Percentiles rank a stretch among this genome's conserved stretches.
Evolutionary conservation across 371 early-diverging fungal genomes (phyloP).

Genomic region (Mortierella sp.): DNA sequence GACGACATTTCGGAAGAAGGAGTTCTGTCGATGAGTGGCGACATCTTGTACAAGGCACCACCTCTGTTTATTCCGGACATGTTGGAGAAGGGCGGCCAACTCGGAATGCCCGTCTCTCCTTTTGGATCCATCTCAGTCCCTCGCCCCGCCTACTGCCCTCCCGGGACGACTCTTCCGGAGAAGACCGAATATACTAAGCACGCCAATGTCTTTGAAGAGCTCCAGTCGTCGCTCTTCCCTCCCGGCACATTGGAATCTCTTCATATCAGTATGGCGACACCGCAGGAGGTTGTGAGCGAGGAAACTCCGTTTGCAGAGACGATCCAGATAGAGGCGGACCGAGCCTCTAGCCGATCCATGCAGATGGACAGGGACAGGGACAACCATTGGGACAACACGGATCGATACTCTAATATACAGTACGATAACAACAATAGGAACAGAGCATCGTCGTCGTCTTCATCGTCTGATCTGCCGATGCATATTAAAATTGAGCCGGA

Average conservation of each 20-base stretch:
- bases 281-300: slow-evolving; percentile 49
- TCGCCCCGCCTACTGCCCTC: slow-evolving; percentile 36
- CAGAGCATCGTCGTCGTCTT: not conserved
- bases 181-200: slow-evolving; percentile 47
- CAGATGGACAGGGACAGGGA: slow-evolving; percentile 4
- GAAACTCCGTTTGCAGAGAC: slow-evolving; percentile 37
- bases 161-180: slow-evolving; percentile 38
- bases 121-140: slow-evolving; percentile 34
- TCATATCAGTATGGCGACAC: slow-evolving; percentile 45
- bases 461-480: not conserved
- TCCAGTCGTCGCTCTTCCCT: slow-evolving; percentile 49
- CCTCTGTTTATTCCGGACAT: slow-evolving; percentile 34
- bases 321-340: not conserved
- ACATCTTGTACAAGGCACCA: slow-evolving; percentile 46
- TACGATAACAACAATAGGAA: not conserved
- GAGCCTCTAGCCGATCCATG: not conserved
- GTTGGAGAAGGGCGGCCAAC: slow-evolving; percentile 32
- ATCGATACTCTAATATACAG: not conserved
- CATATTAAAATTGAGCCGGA: not conserved
- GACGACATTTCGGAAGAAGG: slow-evolving; percentile 11
- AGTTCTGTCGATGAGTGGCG: slow-evolving; percentile 30
- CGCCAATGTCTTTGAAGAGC: slow-evolving; percentile 41
- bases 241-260: slow-evolving; percentile 46
- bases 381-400: not conserved
- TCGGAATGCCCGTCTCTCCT: slow-evolving; percentile 10